phyloP scores from a whole-genome alignment of 805 yeast genomes.

The Pichia nanzhaoensis region DNA sequence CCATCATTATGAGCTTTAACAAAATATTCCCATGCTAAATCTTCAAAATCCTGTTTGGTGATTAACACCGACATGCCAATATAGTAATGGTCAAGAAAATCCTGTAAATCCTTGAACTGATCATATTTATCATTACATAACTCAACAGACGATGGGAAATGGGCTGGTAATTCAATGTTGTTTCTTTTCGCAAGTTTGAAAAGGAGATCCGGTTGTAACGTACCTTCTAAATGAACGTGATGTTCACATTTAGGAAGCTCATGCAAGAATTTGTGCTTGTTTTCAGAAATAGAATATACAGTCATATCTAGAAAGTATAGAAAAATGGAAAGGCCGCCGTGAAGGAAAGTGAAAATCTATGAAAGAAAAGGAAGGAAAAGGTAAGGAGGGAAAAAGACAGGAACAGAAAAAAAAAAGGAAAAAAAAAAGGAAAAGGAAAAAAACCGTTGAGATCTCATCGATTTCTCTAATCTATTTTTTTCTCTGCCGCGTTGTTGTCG shows the following conservation, averaged over 20 bases:
- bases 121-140: constrained; percentile 54
- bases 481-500: background rate
- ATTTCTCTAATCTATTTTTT: too few species aligned
- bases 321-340: background rate
- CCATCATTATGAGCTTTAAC: constrained; percentile 52
- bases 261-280: constrained; percentile 37
- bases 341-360: background rate
- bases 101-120: constrained; percentile 62
- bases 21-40: constrained; percentile 72
- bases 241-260: constrained; percentile 86
- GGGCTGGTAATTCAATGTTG: constrained; percentile 49
- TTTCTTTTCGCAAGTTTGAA: constrained; percentile 66
- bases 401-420: background rate
- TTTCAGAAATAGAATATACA: background rate
- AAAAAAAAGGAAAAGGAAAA: background rate
- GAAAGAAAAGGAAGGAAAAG: background rate
- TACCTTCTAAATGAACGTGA: constrained; percentile 80
- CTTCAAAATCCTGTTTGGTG: constrained; percentile 64
- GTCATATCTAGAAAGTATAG: background rate
- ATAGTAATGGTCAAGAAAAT: constrained; percentile 71
- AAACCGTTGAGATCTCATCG: background rate
- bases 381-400: background rate
- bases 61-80: constrained; percentile 74
- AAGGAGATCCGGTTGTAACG: constrained; percentile 67
- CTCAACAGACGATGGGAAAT: constrained; percentile 54